phyloP scores from a whole-genome alignment of 2,329 filamentous ascomycete species.

The Clarireedia monteithiana region DNA sequence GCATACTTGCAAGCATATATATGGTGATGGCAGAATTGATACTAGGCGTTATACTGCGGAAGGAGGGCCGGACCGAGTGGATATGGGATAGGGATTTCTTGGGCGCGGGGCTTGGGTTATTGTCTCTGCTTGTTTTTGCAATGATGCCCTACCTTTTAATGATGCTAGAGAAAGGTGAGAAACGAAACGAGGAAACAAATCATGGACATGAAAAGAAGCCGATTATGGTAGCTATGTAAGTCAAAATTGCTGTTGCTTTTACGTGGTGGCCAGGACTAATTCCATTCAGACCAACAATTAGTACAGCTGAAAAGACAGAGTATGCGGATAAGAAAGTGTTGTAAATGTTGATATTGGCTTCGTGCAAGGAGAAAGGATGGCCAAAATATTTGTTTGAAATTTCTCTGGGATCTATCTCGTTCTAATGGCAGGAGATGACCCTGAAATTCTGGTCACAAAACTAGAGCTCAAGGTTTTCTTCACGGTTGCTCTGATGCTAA shows the following conservation, averaged over 20 bases:
- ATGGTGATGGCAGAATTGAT: slow-evolving; percentile 19
- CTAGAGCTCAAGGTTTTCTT: no score
- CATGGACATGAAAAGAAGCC: slow-evolving; percentile 23
- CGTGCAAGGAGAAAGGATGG: not conserved
- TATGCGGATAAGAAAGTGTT: no score
- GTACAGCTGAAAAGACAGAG: not conserved
- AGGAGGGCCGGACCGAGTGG: slow-evolving; percentile 17
- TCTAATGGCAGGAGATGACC: no score
- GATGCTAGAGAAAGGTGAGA: slow-evolving; percentile 26
- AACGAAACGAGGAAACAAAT: slow-evolving; percentile 18
- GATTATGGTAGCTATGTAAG: slow-evolving; percentile 16
- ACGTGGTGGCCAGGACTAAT: not conserved
- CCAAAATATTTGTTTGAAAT: not conserved
- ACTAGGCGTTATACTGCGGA: slow-evolving; percentile 15
- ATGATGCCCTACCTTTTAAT: slow-evolving; percentile 25
- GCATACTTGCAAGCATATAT: slow-evolving; percentile 21
- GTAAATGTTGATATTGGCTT: not conserved
- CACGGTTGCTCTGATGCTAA: no score
- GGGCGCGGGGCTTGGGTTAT: slow-evolving; percentile 9
- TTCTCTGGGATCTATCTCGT: not conserved
- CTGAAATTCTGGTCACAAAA: no score
- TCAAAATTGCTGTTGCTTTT: not conserved
- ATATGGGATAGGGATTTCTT: slow-evolving; percentile 15
- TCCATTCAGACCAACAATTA: not conserved
- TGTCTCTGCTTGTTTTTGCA: slow-evolving; percentile 15